Conservation (phyloP, 78 protist species). For the Blattamonas nauphoetae region DNA sequence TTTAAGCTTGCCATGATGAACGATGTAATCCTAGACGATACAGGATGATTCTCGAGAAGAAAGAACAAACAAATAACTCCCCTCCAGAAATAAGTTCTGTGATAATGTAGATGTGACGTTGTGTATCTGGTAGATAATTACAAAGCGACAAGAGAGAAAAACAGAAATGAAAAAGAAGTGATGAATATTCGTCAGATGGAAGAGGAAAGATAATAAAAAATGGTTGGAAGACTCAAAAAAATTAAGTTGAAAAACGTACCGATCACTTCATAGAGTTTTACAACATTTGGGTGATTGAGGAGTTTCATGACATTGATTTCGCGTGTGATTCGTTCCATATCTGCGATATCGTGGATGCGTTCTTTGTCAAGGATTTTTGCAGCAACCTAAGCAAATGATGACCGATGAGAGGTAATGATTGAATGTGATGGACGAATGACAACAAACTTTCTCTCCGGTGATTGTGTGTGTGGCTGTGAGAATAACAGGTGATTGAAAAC, state of each 20-base stretch:
- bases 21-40: conserved; percentile 63
- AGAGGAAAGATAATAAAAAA: no score
- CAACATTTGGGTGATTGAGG: conserved; percentile 41
- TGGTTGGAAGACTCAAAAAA: no score
- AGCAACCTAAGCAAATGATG: conserved; percentile 29
- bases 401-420: background rate
- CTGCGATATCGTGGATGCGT: conserved; percentile 35
- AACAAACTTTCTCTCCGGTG: conserved; percentile 22
- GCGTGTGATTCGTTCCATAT: conserved; percentile 29
- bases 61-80: background rate
- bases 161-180: no score
- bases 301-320: conserved; percentile 46
- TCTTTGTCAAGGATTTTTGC: conserved; percentile 53
- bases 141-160: no score
- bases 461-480: conserved; percentile 28
- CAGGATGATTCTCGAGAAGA: no score
- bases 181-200: no score
- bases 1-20: conserved; percentile 48
- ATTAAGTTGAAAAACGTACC: no score
- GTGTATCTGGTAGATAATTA: no score
- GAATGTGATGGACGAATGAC: background rate
- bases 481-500: no score
- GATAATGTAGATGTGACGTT: conserved; percentile 37
- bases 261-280: conserved; percentile 41
- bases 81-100: conserved; percentile 52